Evolutionary conservation across 2,329 filamentous ascomycete species (phyloP).

Genomic region (Colletotrichum sp.): DNA sequence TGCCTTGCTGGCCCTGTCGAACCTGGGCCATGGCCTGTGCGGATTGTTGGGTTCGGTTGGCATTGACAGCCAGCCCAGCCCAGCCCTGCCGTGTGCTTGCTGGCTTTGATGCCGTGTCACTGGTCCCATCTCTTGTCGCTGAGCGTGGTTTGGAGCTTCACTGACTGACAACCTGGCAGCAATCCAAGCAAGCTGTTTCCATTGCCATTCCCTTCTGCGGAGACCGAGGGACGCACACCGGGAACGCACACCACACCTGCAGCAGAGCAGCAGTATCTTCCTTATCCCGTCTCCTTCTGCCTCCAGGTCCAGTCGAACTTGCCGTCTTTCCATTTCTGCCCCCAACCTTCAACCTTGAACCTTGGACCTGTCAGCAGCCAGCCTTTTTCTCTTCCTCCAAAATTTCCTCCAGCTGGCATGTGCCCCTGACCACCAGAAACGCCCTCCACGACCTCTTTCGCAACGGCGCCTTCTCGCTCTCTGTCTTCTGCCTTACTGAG

Average conservation of each 20-base stretch:
- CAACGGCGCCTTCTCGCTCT: neutral
- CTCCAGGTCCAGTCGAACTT: neutral
- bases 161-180: neutral
- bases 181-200: constrained; percentile 4
- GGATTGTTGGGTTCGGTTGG: neutral
- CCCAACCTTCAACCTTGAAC: constrained; percentile 6
- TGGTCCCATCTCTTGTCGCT: neutral
- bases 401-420: constrained; percentile 22
- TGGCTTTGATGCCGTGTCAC: constrained; percentile 8
- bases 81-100: neutral
- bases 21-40: neutral
- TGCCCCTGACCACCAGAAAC: constrained; percentile 15
- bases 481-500: neutral
- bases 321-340: neutral
- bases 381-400: constrained; percentile 5
- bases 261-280: neutral
- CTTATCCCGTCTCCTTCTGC: neutral
- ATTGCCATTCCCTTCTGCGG: neutral
- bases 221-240: constrained; percentile 4
- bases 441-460: neutral
- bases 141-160: neutral
- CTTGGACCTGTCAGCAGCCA: constrained; percentile 18
- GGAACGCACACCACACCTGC: neutral
- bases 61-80: neutral
- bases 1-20: neutral